A percentile compares a stretch with the other conserved stretches of the same genome.
phyloP scores from a whole-genome alignment of 2,329 filamentous ascomycete species.

The Ceratocystis lukuohia region DNA sequence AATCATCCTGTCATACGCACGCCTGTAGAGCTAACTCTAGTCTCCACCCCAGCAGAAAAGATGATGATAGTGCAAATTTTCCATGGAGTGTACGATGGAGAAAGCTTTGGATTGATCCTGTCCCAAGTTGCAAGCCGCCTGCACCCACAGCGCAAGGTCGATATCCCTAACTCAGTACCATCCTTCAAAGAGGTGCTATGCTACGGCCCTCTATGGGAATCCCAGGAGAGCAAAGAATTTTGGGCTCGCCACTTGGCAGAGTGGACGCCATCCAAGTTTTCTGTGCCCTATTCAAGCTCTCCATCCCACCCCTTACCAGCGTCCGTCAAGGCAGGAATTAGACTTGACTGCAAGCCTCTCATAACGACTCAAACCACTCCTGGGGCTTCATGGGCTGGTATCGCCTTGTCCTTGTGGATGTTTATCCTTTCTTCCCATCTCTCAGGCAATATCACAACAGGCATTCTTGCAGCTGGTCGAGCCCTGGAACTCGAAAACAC shows the following conservation, averaged over 20 bases:
- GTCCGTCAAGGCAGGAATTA: conserved; percentile 15
- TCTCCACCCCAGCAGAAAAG: conserved; percentile 24
- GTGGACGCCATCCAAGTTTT: conserved; percentile 22
- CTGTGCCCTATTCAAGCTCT: conserved; percentile 5
- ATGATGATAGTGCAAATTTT: conserved; percentile 57
- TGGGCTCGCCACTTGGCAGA: conserved; percentile 48
- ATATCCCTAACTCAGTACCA: background rate
- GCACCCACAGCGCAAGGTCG: background rate
- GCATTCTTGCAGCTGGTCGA: conserved; percentile 67
- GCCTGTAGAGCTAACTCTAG: conserved; percentile 40
- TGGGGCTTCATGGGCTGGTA: conserved; percentile 62
- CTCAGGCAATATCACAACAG: conserved; percentile 39
- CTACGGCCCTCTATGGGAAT: conserved; percentile 50
- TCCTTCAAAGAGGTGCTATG: conserved; percentile 53
- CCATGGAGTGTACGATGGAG: conserved; percentile 78
- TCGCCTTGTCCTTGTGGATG: conserved; percentile 65
- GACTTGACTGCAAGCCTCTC: conserved; percentile 32
- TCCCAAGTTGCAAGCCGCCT: background rate
- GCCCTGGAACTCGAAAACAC: conserved; percentile 52
- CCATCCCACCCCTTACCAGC: background rate
- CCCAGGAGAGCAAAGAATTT: conserved; percentile 39
- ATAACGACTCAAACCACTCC: conserved; percentile 43
- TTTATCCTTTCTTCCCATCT: conserved; percentile 44
- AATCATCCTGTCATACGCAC: conserved; percentile 37
- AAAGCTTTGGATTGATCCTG: conserved; percentile 58